Conservation (phyloP, 164 flowering plant species). For the Chloranthus sessilifolius region DNA sequence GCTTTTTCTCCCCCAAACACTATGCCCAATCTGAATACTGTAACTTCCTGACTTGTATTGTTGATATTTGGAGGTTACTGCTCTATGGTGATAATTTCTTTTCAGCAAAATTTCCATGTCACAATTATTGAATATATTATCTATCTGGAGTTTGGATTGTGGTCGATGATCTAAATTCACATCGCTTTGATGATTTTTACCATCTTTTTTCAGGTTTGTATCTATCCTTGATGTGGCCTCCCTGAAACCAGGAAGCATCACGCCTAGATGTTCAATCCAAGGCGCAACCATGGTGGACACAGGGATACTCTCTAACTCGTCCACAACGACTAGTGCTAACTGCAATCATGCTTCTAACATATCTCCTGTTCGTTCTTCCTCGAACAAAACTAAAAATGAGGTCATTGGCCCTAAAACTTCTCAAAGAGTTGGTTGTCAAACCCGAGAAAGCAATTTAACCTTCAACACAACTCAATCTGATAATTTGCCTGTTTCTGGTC, state of each 20-base stretch:
- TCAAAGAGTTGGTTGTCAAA: constrained; percentile 11
- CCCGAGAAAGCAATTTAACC: constrained; percentile 13
- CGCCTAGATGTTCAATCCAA: constrained; percentile 28
- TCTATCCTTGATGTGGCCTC: constrained; percentile 73
- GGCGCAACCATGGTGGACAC: constrained; percentile 20
- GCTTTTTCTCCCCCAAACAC: no score
- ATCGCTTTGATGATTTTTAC: no score
- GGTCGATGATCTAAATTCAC: no score
- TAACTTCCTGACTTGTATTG: no score
- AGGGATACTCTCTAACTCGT: constrained; percentile 38
- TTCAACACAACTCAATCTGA: constrained; percentile 5
- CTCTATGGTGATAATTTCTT: no score
- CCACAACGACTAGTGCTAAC: constrained; percentile 58
- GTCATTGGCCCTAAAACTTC: constrained; percentile 20
- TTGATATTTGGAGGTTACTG: no score
- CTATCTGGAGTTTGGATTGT: no score
- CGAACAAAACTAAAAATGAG: constrained; percentile 12
- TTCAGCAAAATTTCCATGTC: no score
- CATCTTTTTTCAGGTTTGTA: constrained; percentile 79
- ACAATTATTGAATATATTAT: no score
- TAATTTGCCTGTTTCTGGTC: constrained; percentile 14
- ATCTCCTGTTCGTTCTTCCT: constrained; percentile 18
- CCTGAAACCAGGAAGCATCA: constrained; percentile 59
- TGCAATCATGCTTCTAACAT: constrained; percentile 18
- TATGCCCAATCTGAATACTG: no score